phyloP scores from a whole-genome alignment of 1,284 basidiomycete genomes.

The Schizopora paradoxa region DNA sequence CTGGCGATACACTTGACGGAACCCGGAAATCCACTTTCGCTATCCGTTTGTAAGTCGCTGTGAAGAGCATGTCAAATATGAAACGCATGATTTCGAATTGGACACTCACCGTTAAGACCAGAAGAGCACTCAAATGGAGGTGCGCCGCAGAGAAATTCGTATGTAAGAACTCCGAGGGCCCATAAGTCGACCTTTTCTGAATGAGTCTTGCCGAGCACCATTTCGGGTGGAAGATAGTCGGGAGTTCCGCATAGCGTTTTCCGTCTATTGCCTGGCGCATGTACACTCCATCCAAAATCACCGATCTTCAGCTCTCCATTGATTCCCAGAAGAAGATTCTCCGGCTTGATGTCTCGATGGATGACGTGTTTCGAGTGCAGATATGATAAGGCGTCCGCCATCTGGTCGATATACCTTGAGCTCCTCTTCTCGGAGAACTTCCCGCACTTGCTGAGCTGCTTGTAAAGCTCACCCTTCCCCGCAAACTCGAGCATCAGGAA shows the following conservation, averaged over 20 bases:
- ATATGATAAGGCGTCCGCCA: slow-evolving; percentile 93
- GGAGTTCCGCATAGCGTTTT: slow-evolving; percentile 91
- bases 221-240: slow-evolving; percentile 97
- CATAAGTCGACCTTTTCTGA: slow-evolving; percentile 90
- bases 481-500: slow-evolving; percentile 98
- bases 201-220: slow-evolving; percentile 89
- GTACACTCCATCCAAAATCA: slow-evolving; percentile 98
- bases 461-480: slow-evolving; percentile 93
- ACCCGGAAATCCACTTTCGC: slow-evolving; percentile 78
- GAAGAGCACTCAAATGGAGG: slow-evolving; percentile 91
- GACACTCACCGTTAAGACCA: slow-evolving; percentile 61
- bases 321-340: slow-evolving; percentile 91
- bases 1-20: slow-evolving; percentile 55
- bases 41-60: slow-evolving; percentile 85
- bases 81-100: slow-evolving; percentile 1
- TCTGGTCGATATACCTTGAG: slow-evolving; percentile 91
- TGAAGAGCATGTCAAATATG: no score
- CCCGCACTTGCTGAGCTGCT: slow-evolving; percentile 82
- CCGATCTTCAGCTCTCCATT: slow-evolving; percentile 97
- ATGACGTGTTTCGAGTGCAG: slow-evolving; percentile 96
- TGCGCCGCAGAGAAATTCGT: slow-evolving; percentile 89
- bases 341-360: slow-evolving; percentile 98
- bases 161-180: slow-evolving; percentile 94
- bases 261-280: slow-evolving; percentile 86
- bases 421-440: slow-evolving; percentile 87